Evolutionary conservation across 192 early-diverging fungal genomes (phyloP).

Genomic region (Umbelopsis sp.): DNA sequence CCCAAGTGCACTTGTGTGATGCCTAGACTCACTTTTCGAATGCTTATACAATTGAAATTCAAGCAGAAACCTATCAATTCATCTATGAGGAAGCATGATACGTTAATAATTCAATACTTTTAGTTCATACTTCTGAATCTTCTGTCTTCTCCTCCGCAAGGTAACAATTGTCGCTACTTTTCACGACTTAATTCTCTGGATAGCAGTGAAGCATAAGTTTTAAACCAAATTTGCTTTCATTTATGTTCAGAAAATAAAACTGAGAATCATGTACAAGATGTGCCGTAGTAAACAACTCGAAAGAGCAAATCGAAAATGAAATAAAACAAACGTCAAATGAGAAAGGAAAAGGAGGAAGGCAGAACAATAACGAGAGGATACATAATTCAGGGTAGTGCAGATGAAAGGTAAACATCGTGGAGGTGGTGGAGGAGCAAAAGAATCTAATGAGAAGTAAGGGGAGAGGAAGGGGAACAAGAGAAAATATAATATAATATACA

Average conservation of each 20-base stretch:
- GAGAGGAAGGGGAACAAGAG: background rate
- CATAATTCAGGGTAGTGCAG: constrained; percentile 20
- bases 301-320: constrained; percentile 18
- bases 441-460: constrained; percentile 5
- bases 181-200: no score
- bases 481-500: constrained; percentile 20
- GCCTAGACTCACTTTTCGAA: background rate
- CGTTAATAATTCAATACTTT: no score
- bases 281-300: constrained; percentile 14
- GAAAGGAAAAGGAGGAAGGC: background rate
- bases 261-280: constrained; percentile 21
- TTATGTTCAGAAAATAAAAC: constrained; percentile 20
- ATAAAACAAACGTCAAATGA: constrained; percentile 3
- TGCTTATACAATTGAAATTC: background rate
- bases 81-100: no score
- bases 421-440: constrained; percentile 15
- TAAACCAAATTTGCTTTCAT: constrained; percentile 19
- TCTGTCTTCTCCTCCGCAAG: no score
- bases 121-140: no score
- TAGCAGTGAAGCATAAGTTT: no score
- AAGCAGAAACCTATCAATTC: no score
- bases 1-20: background rate
- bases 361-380: constrained; percentile 13
- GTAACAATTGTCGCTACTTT: no score
- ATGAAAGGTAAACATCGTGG: constrained; percentile 6